Evolutionary conservation across 2,329 filamentous ascomycete species (phyloP).

Genomic region (Grosmannia huntii): DNA sequence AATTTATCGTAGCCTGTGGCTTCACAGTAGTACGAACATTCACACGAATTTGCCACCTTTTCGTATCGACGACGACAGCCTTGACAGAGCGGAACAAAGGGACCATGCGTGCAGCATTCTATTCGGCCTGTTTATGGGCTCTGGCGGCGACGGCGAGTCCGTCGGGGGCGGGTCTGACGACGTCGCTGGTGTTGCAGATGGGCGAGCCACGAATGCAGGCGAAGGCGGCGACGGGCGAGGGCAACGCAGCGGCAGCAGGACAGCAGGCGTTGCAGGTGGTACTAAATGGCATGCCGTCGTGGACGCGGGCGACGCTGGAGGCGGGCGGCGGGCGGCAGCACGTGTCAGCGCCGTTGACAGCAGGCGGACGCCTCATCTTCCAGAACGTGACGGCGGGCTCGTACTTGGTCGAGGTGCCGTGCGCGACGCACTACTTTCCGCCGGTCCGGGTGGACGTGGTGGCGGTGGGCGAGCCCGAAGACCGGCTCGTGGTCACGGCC

Average conservation of each 20-base stretch:
- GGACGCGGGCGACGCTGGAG: slow-evolving; percentile 56
- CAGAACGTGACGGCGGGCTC: slow-evolving; percentile 55
- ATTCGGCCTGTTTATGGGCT: neutral
- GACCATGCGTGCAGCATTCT: neutral
- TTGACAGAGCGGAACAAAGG: too few species aligned
- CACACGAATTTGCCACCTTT: too few species aligned
- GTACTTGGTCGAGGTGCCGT: slow-evolving; percentile 75
- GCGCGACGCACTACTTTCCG: slow-evolving; percentile 60
- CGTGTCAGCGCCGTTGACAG: slow-evolving; percentile 49
- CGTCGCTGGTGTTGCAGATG: slow-evolving; percentile 9
- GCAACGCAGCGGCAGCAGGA: neutral
- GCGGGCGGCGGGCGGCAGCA: slow-evolving; percentile 41
- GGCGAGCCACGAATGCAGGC: slow-evolving; percentile 1
- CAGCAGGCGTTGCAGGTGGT: slow-evolving; percentile 1
- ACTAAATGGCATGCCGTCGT: slow-evolving; percentile 34
- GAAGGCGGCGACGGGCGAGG: neutral
- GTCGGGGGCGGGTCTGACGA: neutral
- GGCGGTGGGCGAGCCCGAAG: neutral
- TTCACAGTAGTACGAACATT: neutral
- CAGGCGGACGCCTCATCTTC: slow-evolving; percentile 63
- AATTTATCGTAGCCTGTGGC: neutral
- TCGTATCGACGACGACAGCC: too few species aligned
- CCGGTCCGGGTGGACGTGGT: slow-evolving; percentile 55
- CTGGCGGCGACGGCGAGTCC: neutral
- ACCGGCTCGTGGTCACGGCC: slow-evolving; percentile 36